Conservation (phyloP, 2,329 filamentous ascomycete species). For the Neofusicoccum ribis region DNA sequence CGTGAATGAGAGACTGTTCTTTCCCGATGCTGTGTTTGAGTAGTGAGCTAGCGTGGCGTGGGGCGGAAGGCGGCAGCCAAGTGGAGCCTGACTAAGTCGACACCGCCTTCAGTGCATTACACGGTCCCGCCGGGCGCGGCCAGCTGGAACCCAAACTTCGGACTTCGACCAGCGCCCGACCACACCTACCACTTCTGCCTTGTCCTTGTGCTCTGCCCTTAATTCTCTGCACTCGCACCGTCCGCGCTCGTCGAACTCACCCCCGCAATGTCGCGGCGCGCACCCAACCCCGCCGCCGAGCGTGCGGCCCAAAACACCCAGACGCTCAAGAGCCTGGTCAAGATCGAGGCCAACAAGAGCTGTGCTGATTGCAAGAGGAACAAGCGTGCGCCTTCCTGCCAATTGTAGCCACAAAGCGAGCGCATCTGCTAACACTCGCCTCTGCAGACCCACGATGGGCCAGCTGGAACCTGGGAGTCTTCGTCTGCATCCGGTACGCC, state of each 20-base stretch:
- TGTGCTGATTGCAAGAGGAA: slow-evolving; percentile 99
- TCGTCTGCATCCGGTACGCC: slow-evolving; percentile 80
- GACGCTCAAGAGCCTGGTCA: slow-evolving; percentile 91
- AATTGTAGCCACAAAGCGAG: neutral
- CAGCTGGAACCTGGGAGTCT: slow-evolving; percentile 97
- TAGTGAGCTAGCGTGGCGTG: neutral
- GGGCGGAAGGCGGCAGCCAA: neutral
- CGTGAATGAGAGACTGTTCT: neutral
- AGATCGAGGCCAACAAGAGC: slow-evolving; percentile 92
- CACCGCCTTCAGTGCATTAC: neutral
- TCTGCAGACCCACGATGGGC: slow-evolving; percentile 92
- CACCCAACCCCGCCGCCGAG: slow-evolving; percentile 73
- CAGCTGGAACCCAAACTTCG: slow-evolving; percentile 16
- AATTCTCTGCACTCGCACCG: neutral
- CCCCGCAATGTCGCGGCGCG: slow-evolving; percentile 71
- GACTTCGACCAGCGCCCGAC: neutral
- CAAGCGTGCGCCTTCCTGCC: slow-evolving; percentile 68
- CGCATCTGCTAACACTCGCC: slow-evolving; percentile 22
- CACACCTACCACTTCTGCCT: neutral
- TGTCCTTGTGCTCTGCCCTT: neutral
- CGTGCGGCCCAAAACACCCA: slow-evolving; percentile 89
- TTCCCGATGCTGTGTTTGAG: too few species aligned
- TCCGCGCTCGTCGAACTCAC: neutral
- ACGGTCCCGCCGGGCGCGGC: slow-evolving; percentile 14
- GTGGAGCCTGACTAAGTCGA: neutral